These are phyloP conservation scores for Penicillium diatomitis DNA, from an alignment of 495 filamentous ascomycete species.

Conservation along the genomic window DNA sequence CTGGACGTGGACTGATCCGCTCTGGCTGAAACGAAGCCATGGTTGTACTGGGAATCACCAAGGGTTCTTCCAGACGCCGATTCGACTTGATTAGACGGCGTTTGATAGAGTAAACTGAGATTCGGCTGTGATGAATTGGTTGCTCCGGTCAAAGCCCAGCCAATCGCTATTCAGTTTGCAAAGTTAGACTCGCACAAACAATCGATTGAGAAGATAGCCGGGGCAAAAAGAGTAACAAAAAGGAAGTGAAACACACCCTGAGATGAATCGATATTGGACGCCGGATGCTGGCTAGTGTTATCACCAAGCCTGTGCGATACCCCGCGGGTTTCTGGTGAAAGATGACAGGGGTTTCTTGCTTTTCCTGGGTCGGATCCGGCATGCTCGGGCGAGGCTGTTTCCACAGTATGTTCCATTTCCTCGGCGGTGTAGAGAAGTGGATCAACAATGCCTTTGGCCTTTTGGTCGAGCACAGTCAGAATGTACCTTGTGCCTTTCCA, in stretches of 20 bases:
- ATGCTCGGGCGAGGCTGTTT: constrained; percentile 28
- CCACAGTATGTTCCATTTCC: constrained; percentile 59
- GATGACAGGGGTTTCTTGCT: too few relatives aligned
- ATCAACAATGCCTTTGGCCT: constrained; percentile 74
- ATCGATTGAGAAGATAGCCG: too few relatives aligned
- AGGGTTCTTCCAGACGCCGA: constrained; percentile 10
- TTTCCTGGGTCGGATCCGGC: constrained; percentile 15
- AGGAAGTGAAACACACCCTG: neutral
- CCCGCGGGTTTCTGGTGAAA: too few relatives aligned
- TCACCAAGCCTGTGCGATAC: too few relatives aligned
- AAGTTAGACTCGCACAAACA: too few relatives aligned
- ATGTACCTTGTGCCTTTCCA: constrained; percentile 87
- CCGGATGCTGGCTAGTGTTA: too few relatives aligned
- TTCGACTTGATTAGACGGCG: constrained; percentile 24
- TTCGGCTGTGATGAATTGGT: constrained; percentile 75
- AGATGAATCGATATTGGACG: constrained; percentile 10
- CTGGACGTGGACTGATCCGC: neutral
- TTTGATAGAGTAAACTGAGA: constrained; percentile 63
- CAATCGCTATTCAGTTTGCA: constrained; percentile 42
- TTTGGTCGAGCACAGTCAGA: constrained; percentile 75
- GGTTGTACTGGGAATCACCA: constrained; percentile 27
- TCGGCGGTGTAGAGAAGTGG: constrained; percentile 69
- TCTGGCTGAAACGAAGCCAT: constrained; percentile 20
- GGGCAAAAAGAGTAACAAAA: too few relatives aligned
- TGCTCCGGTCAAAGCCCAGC: constrained; percentile 70